Conservation (phyloP, 108 stramenopile genomes). For the Nannochloropsis salina region DNA sequence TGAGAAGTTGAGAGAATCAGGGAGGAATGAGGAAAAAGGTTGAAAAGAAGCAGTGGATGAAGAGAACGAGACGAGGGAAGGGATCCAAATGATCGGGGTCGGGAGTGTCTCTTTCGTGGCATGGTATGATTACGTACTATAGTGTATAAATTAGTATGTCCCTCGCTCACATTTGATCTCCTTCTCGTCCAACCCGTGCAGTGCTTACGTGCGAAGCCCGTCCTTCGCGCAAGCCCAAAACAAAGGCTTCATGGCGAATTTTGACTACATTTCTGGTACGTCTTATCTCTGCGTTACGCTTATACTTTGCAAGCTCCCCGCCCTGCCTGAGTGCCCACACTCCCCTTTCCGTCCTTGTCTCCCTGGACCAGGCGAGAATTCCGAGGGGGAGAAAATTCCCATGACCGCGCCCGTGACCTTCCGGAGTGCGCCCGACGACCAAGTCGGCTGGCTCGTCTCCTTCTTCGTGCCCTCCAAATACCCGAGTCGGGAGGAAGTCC, state of each 20-base stretch:
- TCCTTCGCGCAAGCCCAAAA: neutral
- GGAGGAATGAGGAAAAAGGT: neutral
- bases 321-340: neutral
- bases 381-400: conserved; percentile 21
- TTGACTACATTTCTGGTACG: neutral
- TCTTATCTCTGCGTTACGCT: neutral
- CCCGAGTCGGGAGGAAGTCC: neutral
- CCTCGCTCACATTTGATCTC: neutral
- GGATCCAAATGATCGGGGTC: no score
- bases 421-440: neutral
- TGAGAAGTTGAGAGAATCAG: neutral
- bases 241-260: neutral
- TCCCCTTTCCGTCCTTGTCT: neutral
- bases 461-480: conserved; percentile 27
- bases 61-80: no score
- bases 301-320: neutral
- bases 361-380: neutral
- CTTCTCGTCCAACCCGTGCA: neutral
- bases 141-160: no score
- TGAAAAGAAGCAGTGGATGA: neutral
- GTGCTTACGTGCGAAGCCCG: neutral
- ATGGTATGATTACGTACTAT: no score
- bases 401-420: conserved; percentile 29
- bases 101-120: no score
- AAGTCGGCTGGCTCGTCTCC: neutral